Evolutionary conservation across 2,329 filamentous ascomycete genomes (phyloP), one percentile per base, ranked within the genome.

Genomic region (Colletotrichum sp.): DNA sequence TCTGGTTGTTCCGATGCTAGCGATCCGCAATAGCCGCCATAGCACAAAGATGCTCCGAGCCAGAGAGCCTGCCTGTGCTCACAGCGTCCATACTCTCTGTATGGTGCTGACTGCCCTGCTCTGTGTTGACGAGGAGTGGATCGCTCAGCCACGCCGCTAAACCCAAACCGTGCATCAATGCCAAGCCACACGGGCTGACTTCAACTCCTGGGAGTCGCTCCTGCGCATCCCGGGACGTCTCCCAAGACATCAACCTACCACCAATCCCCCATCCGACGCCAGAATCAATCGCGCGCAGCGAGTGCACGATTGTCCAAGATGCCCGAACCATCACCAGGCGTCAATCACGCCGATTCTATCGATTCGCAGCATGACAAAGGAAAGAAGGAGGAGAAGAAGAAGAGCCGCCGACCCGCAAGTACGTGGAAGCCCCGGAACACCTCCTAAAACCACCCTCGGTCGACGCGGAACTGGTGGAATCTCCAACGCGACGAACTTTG

Each of bases 321-420:
- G 89, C 85, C 88, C 81, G 88, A 90, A 82, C 82, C 85, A 70
- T 83, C 87, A 75, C 85, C 84, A 79, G 85, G 84, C 78, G 82
- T 85, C 81, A 87, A 85, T 77, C 87, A 85, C 78, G 81, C 86
- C 82, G 89, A 91, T 83, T 91, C 90, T 64, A 89, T 92, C 80
- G 84, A 87, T 76, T 90, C 90, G 52, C 87, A 90, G 80, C 90
- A 92, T 79, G 88, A 88, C 72, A 84, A 86, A 79, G 83, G 84
- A 80, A 88, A 90, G 81, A 83, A 86, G 78, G 82, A 90, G 90
- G 89, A 97, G 87, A 97, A 96, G 89, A 92, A 94, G 86, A 98
- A 98, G 92, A 98, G 92, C 90, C 93, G 95, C 86, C 93, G 95
- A 87, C 96, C 96, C 80, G 95, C 96, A 80, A 98, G 96, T 98